These are phyloP conservation scores for Colletotrichum sp. DNA, from an alignment of 2,329 filamentous ascomycete species.

Conservation along the genomic window DNA sequence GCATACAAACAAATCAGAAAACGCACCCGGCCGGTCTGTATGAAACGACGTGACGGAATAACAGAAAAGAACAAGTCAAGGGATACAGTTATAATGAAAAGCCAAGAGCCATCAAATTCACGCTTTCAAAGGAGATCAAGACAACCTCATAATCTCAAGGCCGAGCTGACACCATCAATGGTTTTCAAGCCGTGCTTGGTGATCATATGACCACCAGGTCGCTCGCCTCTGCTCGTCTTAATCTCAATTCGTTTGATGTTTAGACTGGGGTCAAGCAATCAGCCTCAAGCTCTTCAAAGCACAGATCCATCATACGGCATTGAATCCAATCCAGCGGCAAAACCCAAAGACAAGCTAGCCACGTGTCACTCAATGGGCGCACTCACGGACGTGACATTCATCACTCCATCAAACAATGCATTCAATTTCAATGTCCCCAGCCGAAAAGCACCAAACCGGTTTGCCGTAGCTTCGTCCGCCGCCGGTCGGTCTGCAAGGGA, in stretches of 20 bases:
- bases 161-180: background rate
- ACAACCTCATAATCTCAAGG: background rate
- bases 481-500: background rate
- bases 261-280: background rate
- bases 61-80: background rate
- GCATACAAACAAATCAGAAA: background rate
- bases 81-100: background rate
- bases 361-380: background rate
- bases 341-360: background rate
- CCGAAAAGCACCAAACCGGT: background rate
- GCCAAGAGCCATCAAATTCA: background rate
- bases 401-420: background rate
- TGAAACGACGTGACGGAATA: background rate
- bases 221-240: background rate
- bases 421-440: background rate
- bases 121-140: background rate
- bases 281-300: background rate
- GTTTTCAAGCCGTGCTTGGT: background rate
- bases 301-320: background rate
- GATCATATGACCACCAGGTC: background rate
- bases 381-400: background rate
- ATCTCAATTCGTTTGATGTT: background rate
- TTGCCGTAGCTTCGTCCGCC: background rate
- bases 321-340: background rate
- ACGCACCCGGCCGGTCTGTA: background rate